Evolutionary conservation across 169 alveolate species (phyloP).

Genomic region (Plasmodium cynomolgi): DNA sequence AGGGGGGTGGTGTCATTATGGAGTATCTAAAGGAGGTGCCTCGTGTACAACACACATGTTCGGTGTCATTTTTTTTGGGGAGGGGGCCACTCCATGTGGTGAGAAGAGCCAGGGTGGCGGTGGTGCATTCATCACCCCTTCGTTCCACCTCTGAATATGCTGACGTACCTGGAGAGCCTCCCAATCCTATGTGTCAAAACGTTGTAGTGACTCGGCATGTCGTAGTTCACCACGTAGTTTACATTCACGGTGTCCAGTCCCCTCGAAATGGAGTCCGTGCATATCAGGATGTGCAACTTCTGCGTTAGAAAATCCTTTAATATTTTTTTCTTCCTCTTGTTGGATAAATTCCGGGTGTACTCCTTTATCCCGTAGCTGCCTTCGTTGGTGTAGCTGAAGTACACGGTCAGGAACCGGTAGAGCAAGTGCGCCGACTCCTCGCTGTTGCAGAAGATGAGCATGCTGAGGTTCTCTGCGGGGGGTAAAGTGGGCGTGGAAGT

Average conservation of each 20-base stretch:
- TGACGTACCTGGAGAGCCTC: constrained; percentile 51
- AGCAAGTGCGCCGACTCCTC: constrained; percentile 27
- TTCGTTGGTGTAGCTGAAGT: constrained; percentile 38
- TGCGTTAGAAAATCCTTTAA: constrained; percentile 19
- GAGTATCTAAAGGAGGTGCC: background rate
- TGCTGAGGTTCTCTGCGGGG: constrained; percentile 26
- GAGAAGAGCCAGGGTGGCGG: background rate
- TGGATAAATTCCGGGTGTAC: constrained; percentile 27
- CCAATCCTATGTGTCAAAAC: constrained; percentile 65
- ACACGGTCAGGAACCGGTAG: constrained; percentile 42
- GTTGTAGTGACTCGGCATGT: constrained; percentile 87
- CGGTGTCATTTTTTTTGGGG: background rate
- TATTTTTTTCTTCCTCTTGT: background rate
- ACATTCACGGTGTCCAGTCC: constrained; percentile 93
- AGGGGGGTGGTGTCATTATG: background rate
- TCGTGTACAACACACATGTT: background rate
- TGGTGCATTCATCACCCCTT: background rate
- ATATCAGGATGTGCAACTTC: constrained; percentile 85
- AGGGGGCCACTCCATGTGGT: background rate
- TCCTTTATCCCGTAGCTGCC: constrained; percentile 7
- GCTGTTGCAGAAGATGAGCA: constrained; percentile 32
- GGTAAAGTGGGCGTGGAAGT: background rate
- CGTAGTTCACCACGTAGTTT: constrained; percentile 91
- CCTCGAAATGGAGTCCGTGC: constrained; percentile 94
- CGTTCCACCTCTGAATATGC: background rate